A percentile compares a stretch with the other conserved stretches of the same genome.
These are phyloP conservation scores for Fagopyrum homotropicum DNA, from an alignment of 148 eudicot species.

Conservation along the genomic window DNA sequence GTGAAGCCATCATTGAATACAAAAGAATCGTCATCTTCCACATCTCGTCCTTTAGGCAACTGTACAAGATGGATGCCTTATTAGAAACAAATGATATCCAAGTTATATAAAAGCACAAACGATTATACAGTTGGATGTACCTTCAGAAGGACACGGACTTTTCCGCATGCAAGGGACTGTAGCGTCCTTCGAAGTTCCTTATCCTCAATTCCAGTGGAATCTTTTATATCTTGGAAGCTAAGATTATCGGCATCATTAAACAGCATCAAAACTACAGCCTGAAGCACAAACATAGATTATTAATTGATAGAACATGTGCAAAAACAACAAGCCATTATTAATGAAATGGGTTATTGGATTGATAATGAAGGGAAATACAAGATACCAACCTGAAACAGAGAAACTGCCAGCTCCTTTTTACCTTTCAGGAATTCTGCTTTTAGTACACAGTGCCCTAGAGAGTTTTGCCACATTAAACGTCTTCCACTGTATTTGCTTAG, in stretches of 20 bases:
- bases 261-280: conserved; percentile 95
- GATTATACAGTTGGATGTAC: conserved; percentile 22
- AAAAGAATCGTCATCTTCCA: conserved; percentile 79
- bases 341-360: background rate
- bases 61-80: conserved; percentile 19
- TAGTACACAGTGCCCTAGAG: conserved; percentile 89
- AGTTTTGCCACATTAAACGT: conserved; percentile 98
- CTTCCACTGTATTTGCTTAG: conserved; percentile 92
- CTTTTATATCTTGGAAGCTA: conserved; percentile 89
- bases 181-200: conserved; percentile 88
- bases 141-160: conserved; percentile 91
- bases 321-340: background rate
- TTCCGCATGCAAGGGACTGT: conserved; percentile 97
- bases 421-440: conserved; percentile 88
- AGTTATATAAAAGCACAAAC: background rate
- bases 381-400: conserved; percentile 86
- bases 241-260: conserved; percentile 88
- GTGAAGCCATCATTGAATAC: conserved; percentile 69
- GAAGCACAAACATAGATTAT: conserved; percentile 6
- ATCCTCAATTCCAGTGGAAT: conserved; percentile 89
- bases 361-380: background rate
- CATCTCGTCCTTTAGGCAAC: conserved; percentile 89
- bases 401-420: conserved; percentile 94
- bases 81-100: background rate
- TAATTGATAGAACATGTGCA: background rate